Evolutionary conservation across 2,329 filamentous ascomycete genomes (phyloP).

Genomic region (Orbilia javanica): DNA sequence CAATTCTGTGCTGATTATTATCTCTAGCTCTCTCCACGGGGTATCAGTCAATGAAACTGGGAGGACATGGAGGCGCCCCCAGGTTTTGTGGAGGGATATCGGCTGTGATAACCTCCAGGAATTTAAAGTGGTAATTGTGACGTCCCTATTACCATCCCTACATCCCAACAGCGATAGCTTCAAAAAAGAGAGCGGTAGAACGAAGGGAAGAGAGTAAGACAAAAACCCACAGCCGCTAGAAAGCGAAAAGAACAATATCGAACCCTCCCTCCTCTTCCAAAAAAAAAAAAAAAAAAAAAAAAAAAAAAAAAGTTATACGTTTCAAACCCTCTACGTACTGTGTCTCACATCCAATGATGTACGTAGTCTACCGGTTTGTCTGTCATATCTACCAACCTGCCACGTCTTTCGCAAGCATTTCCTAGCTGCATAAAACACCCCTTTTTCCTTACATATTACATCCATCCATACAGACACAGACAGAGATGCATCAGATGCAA

Average conservation of each 20-base stretch:
- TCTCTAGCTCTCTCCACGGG: conserved; percentile 50
- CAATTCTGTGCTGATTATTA: conserved; percentile 7
- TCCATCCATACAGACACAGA: too few relatives aligned
- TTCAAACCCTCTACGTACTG: conserved; percentile 20
- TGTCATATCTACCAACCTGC: conserved; percentile 11
- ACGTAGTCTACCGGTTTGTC: background rate
- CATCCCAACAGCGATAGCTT: background rate
- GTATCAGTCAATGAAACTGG: conserved; percentile 9
- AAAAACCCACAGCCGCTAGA: conserved; percentile 23
- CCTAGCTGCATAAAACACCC: conserved; percentile 35
- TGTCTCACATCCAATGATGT: conserved; percentile 30
- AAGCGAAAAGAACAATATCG: conserved; percentile 26
- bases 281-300: too few relatives aligned
- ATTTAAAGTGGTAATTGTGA: conserved; percentile 19
- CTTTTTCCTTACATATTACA: conserved; percentile 35
- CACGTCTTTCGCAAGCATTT: conserved; percentile 38
- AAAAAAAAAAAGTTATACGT: conserved; percentile 17
- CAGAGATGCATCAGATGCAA: too few relatives aligned
- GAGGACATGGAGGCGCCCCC: conserved; percentile 7
- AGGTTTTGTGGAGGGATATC: conserved; percentile 49
- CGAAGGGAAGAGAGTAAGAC: conserved; percentile 9
- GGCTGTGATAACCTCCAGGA: conserved; percentile 43
- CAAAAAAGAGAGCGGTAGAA: too few relatives aligned
- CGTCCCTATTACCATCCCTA: background rate
- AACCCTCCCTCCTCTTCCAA: background rate